Evolutionary conservation across 768 basidiomycete species (phyloP), one percentile per base, ranked within the genome.

Genomic region (Mycena haematopus): DNA sequence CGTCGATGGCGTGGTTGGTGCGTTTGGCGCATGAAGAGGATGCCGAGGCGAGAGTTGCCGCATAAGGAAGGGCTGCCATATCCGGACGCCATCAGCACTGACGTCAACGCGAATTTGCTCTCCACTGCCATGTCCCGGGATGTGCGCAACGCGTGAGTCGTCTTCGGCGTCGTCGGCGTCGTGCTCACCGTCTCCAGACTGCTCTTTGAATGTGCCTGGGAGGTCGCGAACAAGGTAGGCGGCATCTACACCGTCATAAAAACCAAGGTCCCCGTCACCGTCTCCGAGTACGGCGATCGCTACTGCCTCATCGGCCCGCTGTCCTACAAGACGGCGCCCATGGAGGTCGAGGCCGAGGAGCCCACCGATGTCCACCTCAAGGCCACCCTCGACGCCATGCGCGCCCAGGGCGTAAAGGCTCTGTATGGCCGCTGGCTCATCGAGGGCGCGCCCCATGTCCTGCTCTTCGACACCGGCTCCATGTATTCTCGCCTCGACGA

Each of bases 191-290:
- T 38, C 80, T 93, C 90, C 29, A 93, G 91, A 0, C 71, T 93
- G 35, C 90, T 97, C 72, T 97, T 97, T 72, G 95, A 97, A 74
- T 93, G 91, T 75, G 95, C 95, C 35, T 98, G 96, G 96, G 96
- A 97, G 79, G 96, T 97, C 70, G 95, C 91, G 35, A 97, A 98
- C 86, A 98, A 97, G 78, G 96, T 98, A 76, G 96, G 96, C 69
- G 96, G 96, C 65, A 98, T 98, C 77, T 98, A 98, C 84, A 98
- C 96, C 67, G 96, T 99, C 79, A 97, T 99, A 75, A 98, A 98
- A 80, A 99, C 97, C 53, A 99, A 99, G 75, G 95, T 97, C 59
- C 97, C 97, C 57, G 94, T 99, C 79, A 99, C 97, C 69, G 92
- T 96, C 73, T 87, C 88, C 58, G 97, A 99, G 77, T 99, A 91